Base-by-base conservation (phyloP, 495 filamentous ascomycete species). In the Aspergillus cristatus region DNA sequence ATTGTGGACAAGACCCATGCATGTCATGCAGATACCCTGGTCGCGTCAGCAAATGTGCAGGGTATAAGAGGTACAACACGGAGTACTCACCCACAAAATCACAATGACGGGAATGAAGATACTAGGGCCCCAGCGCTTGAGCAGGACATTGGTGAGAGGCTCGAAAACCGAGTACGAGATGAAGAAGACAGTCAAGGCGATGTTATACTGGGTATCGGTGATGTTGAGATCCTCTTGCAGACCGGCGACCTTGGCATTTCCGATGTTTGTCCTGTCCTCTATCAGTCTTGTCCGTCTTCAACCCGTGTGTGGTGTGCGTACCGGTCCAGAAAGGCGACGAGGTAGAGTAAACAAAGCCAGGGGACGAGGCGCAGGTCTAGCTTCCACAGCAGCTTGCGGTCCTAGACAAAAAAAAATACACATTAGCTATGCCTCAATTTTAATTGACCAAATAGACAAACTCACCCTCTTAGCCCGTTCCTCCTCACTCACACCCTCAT, bases 131-230 rank as follows among this genome's bases (percentile, higher is more conserved):
- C 81, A 52, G 3, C 65, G 69, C 62, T 96, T 96, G 40, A 97
- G 76, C 14, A 97, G 60, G 34, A 96, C 58, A 55, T 97, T 96
- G 29, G 88, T 93, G 24, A 89, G 42, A 0, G 88, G 87, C 67
- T 95, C 89, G 42, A 87, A 85, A 28, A 87, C 60, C 26, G 85
- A 71, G 58, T 97, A 97, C 14, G 86, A 93, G 17, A 94, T 74
- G 67, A 96, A 97, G 63, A 95, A 96, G 50, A 94, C 82, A 25
- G 81, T 81, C 1, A 95, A 72, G 3, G 78, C 68, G 7, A 72
- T 70, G 54, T 90, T 93, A 61, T 88, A 96, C 51, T 89, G 76
- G 14, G 68, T 60, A 28, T 72, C 60, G 3, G 68, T 75, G 66
- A 94, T 77, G 17, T 65, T 28, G 2, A 94, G 67, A 40, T 80